Conservation (phyloP, 2,329 filamentous ascomycete species). For the Zelopaecilomyces penicillatus region DNA sequence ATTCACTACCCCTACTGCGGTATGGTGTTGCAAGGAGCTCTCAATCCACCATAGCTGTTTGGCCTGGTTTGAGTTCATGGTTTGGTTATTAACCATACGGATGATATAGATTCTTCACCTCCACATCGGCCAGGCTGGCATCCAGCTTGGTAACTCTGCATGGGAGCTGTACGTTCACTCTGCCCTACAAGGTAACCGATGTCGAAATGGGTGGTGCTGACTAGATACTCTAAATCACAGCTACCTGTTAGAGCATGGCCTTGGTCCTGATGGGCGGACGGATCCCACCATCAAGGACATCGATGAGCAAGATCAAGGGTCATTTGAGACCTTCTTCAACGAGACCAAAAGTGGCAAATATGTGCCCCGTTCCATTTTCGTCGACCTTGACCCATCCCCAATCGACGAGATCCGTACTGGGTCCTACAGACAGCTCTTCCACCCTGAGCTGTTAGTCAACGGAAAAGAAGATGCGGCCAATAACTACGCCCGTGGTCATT, state of each 20-base stretch:
- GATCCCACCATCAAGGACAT: conserved; percentile 53
- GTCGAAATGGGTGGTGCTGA: conserved; percentile 13
- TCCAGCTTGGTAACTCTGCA: conserved; percentile 65
- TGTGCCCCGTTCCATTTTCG: conserved; percentile 63
- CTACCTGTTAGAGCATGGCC: conserved; percentile 65
- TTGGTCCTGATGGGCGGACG: conserved; percentile 55
- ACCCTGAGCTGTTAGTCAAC: conserved; percentile 63
- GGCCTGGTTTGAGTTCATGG: no score
- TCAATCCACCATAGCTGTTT: no score
- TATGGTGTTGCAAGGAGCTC: no score
- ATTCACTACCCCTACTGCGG: no score
- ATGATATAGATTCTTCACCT: conserved; percentile 49
- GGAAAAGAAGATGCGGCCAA: conserved; percentile 72
- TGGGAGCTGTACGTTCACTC: conserved; percentile 61
- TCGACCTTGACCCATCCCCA: conserved; percentile 64
- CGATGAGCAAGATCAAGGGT: conserved; percentile 53
- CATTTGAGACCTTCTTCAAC: conserved; percentile 66
- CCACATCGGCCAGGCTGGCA: conserved; percentile 61
- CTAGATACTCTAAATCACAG: conserved; percentile 28
- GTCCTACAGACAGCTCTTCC: conserved; percentile 59
- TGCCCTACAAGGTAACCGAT: conserved; percentile 4
- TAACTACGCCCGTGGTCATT: conserved; percentile 70
- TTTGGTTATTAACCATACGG: not conserved
- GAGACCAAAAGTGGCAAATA: conserved; percentile 65
- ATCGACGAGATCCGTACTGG: conserved; percentile 68